Evolutionary conservation across 1,284 basidiomycete species (phyloP).

Genomic region (Leccinum subrobustum): DNA sequence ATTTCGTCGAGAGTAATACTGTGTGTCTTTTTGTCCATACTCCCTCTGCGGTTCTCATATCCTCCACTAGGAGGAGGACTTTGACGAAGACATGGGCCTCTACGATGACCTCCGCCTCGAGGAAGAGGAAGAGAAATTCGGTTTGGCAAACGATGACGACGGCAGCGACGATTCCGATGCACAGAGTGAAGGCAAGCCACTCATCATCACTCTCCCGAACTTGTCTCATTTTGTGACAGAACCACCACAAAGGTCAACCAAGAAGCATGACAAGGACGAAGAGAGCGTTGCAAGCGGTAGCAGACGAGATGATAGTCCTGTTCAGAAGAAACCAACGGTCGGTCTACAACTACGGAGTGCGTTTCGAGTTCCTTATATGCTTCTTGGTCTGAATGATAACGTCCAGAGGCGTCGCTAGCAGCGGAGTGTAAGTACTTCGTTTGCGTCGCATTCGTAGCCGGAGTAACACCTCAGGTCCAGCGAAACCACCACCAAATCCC

Average conservation of each 20-base stretch:
- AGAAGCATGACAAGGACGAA: conserved; percentile 80
- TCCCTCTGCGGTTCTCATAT: conserved; percentile 20
- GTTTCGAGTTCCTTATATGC: conserved; percentile 23
- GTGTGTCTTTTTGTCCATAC: conserved; percentile 49
- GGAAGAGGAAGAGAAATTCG: conserved; percentile 94
- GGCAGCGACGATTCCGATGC: conserved; percentile 69
- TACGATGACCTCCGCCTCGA: conserved; percentile 98
- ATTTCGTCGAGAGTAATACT: conserved; percentile 96
- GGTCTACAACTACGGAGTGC: conserved; percentile 66
- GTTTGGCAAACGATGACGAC: conserved; percentile 74
- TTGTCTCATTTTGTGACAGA: conserved; percentile 40
- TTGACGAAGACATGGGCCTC: conserved; percentile 96
- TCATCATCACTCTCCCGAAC: background rate
- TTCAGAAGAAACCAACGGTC: conserved; percentile 70
- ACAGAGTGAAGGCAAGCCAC: conserved; percentile 63
- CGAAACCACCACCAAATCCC: conserved; percentile 77
- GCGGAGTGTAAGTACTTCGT: conserved; percentile 43
- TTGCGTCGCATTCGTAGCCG: conserved; percentile 24
- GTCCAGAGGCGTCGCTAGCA: conserved; percentile 46
- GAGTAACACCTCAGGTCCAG: conserved; percentile 35
- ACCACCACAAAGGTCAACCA: conserved; percentile 61
- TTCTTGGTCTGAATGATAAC: conserved; percentile 6
- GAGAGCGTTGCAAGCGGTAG: conserved; percentile 63
- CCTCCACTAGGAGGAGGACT: conserved; percentile 83
- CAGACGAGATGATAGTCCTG: conserved; percentile 74